Conservation (phyloP, 257 asterid species). For the Mentha longifolia region DNA sequence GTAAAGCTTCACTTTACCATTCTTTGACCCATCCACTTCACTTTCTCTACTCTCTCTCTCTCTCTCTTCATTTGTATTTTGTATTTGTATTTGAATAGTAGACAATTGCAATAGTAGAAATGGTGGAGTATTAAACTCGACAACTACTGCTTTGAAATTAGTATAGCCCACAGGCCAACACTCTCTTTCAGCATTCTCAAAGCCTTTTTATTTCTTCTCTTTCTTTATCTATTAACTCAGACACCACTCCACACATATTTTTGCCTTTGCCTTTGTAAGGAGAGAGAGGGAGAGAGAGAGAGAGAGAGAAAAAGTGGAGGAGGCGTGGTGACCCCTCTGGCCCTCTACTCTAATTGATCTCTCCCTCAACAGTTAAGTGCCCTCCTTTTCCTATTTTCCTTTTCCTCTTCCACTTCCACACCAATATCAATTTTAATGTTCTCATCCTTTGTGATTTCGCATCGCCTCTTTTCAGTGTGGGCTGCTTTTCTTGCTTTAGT, state of each 20-base stretch:
- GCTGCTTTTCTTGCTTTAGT: conserved; percentile 52
- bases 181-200: conserved; percentile 47
- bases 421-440: conserved; percentile 48
- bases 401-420: conserved; percentile 7
- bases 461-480: conserved; percentile 44
- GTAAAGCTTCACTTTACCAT: conserved; percentile 53
- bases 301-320: no score
- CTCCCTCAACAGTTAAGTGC: conserved; percentile 45
- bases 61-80: neutral
- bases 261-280: no score
- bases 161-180: conserved; percentile 43
- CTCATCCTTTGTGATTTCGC: conserved; percentile 67
- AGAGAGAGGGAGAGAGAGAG: conserved; percentile 33
- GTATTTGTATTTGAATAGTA: no score
- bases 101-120: neutral
- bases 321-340: conserved; percentile 39
- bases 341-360: conserved; percentile 41
- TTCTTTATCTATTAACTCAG: conserved; percentile 35
- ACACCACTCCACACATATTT: conserved; percentile 48
- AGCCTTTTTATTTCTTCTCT: conserved; percentile 33
- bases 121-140: conserved; percentile 11
- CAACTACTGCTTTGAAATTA: conserved; percentile 40
- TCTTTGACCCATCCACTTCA: conserved; percentile 48
- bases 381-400: conserved; percentile 33
- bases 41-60: no score